These are phyloP conservation scores for Aspergillus puulaauensis DNA, from an alignment of 2,329 filamentous ascomycete genomes.

Conservation along the genomic window DNA sequence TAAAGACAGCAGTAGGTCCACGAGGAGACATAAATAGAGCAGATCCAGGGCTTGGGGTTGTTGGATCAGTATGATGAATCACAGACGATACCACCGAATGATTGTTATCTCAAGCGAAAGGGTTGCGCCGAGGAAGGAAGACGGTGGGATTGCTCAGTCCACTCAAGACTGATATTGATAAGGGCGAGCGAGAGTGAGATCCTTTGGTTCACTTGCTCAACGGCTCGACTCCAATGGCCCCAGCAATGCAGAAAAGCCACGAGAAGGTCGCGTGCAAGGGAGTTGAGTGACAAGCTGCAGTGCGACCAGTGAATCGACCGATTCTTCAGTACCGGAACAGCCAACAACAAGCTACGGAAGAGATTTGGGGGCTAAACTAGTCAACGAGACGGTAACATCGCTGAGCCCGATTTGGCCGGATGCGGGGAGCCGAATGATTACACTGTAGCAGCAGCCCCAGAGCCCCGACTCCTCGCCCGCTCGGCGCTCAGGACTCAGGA, in stretches of 20 bases:
- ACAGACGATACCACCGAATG: background rate
- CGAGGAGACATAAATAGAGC: background rate
- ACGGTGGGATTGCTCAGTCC: constrained; percentile 11
- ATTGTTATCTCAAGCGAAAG: constrained; percentile 5
- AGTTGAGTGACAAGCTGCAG: background rate
- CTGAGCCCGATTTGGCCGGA: constrained; percentile 12
- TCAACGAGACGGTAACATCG: constrained; percentile 22
- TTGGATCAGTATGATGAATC: background rate
- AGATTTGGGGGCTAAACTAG: background rate
- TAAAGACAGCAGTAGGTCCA: constrained; percentile 2
- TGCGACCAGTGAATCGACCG: background rate
- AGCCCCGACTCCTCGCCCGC: no score
- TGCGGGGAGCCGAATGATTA: constrained; percentile 18
- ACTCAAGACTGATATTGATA: background rate
- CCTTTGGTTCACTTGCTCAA: background rate
- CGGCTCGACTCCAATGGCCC: background rate
- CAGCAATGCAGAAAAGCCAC: background rate
- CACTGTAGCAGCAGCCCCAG: background rate
- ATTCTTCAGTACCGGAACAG: background rate
- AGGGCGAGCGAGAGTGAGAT: background rate
- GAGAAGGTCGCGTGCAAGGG: constrained; percentile 5
- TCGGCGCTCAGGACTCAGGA: no score
- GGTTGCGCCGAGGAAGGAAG: constrained; percentile 6
- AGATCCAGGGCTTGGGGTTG: background rate
- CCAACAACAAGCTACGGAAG: background rate